phyloP scores from a whole-genome alignment of 345 rosid species.

The Syzygium aromaticum region DNA sequence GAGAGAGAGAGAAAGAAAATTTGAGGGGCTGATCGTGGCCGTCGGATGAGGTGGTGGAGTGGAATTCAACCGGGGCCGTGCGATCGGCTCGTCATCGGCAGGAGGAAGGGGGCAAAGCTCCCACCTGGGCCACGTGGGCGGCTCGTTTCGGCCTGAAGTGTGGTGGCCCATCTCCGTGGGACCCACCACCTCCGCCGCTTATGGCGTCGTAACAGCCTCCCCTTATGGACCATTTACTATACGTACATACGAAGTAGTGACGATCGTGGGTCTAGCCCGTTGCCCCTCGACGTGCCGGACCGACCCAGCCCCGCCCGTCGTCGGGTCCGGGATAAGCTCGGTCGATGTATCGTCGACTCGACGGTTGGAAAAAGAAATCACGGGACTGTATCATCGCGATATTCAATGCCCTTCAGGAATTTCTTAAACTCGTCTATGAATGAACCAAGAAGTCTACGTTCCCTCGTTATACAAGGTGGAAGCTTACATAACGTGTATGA shows the following conservation, averaged over 20 bases:
- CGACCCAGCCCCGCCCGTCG: not conserved
- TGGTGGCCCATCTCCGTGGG: not conserved
- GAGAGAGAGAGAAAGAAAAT: not conserved
- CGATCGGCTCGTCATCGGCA: not conserved
- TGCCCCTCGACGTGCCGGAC: not conserved
- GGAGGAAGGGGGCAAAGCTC: not conserved
- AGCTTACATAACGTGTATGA: not conserved
- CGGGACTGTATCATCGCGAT: fast-evolving
- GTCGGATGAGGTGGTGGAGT: conserved; percentile 35
- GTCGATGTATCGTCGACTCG: not conserved
- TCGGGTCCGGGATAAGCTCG: not conserved
- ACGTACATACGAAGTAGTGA: not conserved
- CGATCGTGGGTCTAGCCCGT: not conserved
- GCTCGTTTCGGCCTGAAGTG: not conserved
- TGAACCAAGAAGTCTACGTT: not conserved
- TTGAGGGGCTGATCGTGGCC: not conserved
- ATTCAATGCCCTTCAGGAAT: not conserved
- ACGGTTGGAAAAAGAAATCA: not conserved
- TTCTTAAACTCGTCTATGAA: not conserved
- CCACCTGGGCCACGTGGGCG: conserved; percentile 12
- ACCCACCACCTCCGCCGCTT: not conserved
- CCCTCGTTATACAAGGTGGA: fast-evolving
- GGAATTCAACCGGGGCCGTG: conserved; percentile 24
- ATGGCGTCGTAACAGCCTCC: not conserved
- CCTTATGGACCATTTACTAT: not conserved